These are phyloP conservation scores for Plantago lanceolata DNA, from an alignment of 305 asterid species.

Conservation along the genomic window DNA sequence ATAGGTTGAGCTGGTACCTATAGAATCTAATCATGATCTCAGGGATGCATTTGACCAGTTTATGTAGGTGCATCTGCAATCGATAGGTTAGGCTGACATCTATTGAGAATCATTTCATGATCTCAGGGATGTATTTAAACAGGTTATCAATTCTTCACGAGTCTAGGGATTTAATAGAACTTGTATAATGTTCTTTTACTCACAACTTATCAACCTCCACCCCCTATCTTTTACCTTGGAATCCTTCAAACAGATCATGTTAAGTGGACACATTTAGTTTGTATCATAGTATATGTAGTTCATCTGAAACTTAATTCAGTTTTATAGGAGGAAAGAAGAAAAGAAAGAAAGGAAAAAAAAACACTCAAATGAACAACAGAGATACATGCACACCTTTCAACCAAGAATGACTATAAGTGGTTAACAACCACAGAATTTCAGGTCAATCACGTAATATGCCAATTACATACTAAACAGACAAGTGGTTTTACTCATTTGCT, in stretches of 20 bases:
- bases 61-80: not conserved
- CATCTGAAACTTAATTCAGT: not conserved
- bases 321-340: not conserved
- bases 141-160: not conserved
- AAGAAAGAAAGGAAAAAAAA: too few relatives aligned
- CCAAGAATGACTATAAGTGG: too few relatives aligned
- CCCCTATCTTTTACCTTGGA: not conserved
- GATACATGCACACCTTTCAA: too few relatives aligned
- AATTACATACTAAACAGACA: too few relatives aligned
- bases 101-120: not conserved
- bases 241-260: not conserved
- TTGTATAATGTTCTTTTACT: not conserved
- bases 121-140: slow-evolving; percentile 11
- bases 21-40: slow-evolving; percentile 1
- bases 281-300: not conserved
- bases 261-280: not conserved
- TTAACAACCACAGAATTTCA: too few relatives aligned
- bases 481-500: too few relatives aligned
- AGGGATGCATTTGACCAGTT: slow-evolving; percentile 5
- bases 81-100: not conserved
- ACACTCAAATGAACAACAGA: too few relatives aligned
- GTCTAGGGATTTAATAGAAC: slow-evolving; percentile 1
- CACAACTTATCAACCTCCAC: not conserved
- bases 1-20: not conserved
- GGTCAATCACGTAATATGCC: too few relatives aligned